Evolutionary conservation across 2,329 filamentous ascomycete genomes (phyloP), one percentile per base, ranked within the genome.

Genomic region (Paradendryphiella salina): DNA sequence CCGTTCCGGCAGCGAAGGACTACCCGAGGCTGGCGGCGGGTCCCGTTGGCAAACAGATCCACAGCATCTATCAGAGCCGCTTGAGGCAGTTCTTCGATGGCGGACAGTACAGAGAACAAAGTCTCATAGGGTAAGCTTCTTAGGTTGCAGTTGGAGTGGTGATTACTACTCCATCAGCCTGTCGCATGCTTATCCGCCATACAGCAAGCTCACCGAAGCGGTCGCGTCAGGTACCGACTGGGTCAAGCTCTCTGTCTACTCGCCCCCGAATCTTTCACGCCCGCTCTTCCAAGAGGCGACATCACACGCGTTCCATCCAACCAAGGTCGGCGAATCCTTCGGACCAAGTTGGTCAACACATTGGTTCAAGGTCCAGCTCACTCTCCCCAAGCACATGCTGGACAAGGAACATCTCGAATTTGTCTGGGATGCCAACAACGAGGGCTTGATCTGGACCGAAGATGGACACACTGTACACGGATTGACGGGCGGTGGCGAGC

Each of bases 321-420:
- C 92, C 7, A 78, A 82, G 14, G 85, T 91, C 46, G 92, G 93
- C 52, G 81, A 87, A 50, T 84, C 80, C 5, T 97, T 97, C 63
- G 94, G 94, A 0, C 94, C 94, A 1, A 94, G 91, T 29, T 99
- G 94, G 94, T 88, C 91, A 1, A 99, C 94, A 7, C 94, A 97
- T 73, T 99, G 94, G 94, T 96, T 99, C 82, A 89, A 86, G 64
- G 83, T 96, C 48, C 78, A 86, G 49, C 77, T 99, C 56, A 89
- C 83, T 4, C 82, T 97, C 11, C 93, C 94, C 6, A 70, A 83
- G 47, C 77, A 89, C 10, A 82, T 96, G 65, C 77, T 75, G 20
- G 77, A 90, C 57, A 90, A 94, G 65, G 85, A 92, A 61, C 85
- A 88, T 38, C 80, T 99, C n/a, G 92, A 97, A 74, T 85, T 97